Evolutionary conservation across 2,329 filamentous ascomycete genomes (phyloP).

Genomic region (Pseudocercospora fuligena): DNA sequence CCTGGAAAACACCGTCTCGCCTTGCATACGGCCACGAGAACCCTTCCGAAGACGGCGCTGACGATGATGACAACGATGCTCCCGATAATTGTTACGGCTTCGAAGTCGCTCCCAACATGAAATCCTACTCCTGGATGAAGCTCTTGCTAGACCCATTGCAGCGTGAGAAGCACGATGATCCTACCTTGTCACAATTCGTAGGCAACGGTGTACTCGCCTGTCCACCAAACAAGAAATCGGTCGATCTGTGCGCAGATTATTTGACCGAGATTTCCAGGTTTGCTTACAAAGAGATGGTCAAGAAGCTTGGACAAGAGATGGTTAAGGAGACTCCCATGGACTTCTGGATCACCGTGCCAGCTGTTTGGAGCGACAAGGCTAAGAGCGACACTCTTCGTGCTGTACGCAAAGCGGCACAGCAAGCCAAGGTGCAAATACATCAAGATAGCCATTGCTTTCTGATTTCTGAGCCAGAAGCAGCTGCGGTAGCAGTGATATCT

Average conservation of each 20-base stretch:
- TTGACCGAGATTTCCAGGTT: slow-evolving; percentile 15
- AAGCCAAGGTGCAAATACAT: slow-evolving; percentile 63
- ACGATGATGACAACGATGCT: neutral
- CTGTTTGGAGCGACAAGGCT: slow-evolving; percentile 79
- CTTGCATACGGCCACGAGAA: slow-evolving; percentile 17
- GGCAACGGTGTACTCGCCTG: slow-evolving; percentile 17
- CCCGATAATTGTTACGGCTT: slow-evolving; percentile 12
- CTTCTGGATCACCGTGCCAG: slow-evolving; percentile 77
- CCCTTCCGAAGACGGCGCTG: no score
- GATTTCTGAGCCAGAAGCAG: slow-evolving; percentile 78
- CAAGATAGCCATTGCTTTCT: slow-evolving; percentile 46
- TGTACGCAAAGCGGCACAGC: slow-evolving; percentile 75
- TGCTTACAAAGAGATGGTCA: slow-evolving; percentile 5
- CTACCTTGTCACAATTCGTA: slow-evolving; percentile 9
- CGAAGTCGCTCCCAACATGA: slow-evolving; percentile 15
- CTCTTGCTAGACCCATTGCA: slow-evolving; percentile 14
- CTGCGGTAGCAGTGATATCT: slow-evolving; percentile 58
- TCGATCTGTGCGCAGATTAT: slow-evolving; percentile 23
- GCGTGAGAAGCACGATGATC: slow-evolving; percentile 19
- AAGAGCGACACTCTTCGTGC: slow-evolving; percentile 78
- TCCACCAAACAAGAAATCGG: slow-evolving; percentile 9
- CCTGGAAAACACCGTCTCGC: slow-evolving; percentile 22
- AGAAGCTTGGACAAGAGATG: slow-evolving; percentile 8
- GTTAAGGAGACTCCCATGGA: slow-evolving; percentile 67
- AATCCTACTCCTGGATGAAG: slow-evolving; percentile 25